phyloP scores from a whole-genome alignment of 2,329 filamentous ascomycete species.

The Metarhizium anisopliae region DNA sequence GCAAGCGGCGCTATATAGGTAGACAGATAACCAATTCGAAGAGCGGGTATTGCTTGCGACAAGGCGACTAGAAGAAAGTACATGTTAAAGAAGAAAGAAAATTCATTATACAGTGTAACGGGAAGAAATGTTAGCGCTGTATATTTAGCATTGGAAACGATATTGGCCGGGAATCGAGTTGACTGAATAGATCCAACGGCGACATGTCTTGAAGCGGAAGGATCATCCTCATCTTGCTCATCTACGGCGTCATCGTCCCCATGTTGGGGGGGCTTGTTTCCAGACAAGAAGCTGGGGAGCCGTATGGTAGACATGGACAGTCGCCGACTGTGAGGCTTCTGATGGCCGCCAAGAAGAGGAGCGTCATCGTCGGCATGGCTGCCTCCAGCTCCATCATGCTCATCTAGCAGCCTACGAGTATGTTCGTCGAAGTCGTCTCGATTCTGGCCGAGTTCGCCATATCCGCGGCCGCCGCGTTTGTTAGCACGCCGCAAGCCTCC shows the following conservation, averaged over 20 bases:
- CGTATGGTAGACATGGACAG: slow-evolving; percentile 43
- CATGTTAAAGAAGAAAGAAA: slow-evolving; percentile 99
- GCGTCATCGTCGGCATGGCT: slow-evolving; percentile 60
- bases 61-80: slow-evolving; percentile 94
- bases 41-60: slow-evolving; percentile 80
- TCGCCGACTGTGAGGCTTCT: slow-evolving; percentile 16
- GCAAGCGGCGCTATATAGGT: slow-evolving; percentile 90
- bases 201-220: slow-evolving; percentile 64
- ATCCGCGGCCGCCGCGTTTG: slow-evolving; percentile 43
- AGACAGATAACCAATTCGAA: slow-evolving; percentile 88
- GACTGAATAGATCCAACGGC: slow-evolving; percentile 66
- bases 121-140: slow-evolving; percentile 91
- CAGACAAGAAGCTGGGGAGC: slow-evolving; percentile 59
- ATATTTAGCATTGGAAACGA: slow-evolving; percentile 96
- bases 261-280: slow-evolving; percentile 9
- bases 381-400: slow-evolving; percentile 51
- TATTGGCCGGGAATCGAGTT: slow-evolving; percentile 76
- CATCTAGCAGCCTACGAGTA: slow-evolving; percentile 55
- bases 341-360: slow-evolving; percentile 52
- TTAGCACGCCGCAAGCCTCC: slow-evolving; percentile 48
- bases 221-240: slow-evolving; percentile 48
- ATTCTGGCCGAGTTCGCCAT: slow-evolving; percentile 51
- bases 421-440: slow-evolving; percentile 56
- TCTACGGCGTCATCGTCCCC: slow-evolving; percentile 32
- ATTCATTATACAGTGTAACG: slow-evolving; percentile 93